phyloP scores from a whole-genome alignment of 306 rosid species.

The Mimosa bimucronata region DNA sequence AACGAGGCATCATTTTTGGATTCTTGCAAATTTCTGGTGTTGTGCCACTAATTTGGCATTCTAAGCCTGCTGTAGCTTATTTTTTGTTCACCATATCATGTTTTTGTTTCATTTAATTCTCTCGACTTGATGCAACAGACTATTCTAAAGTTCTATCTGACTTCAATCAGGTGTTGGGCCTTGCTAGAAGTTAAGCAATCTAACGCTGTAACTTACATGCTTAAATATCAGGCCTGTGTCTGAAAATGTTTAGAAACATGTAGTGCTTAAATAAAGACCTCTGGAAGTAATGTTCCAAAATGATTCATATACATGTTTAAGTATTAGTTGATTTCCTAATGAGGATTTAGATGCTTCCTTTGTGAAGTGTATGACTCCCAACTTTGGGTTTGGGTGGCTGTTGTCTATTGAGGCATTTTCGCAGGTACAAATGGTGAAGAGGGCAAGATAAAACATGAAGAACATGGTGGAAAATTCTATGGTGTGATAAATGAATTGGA shows the following conservation, averaged over 20 bases:
- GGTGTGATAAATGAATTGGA: not conserved
- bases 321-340: not conserved
- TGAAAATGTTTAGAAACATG: constrained; percentile 6
- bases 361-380: constrained; percentile 3
- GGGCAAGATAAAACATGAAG: constrained; percentile 4
- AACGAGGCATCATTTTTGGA: not conserved
- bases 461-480: not conserved
- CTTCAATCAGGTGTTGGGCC: not conserved
- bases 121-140: not conserved
- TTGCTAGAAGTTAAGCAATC: not conserved
- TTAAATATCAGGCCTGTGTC: not conserved
- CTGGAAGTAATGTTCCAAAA: not conserved
- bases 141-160: not conserved
- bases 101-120: not conserved
- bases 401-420: not conserved
- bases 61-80: not conserved
- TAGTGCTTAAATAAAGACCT: not conserved
- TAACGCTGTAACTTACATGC: not conserved
- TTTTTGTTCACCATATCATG: not conserved
- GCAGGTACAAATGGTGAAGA: not conserved
- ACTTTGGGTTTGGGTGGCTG: constrained; percentile 7
- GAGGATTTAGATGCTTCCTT: constrained; percentile 1
- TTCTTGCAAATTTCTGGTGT: not conserved
- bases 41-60: not conserved
- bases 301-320: not conserved